These are phyloP conservation scores for Coelastrella sp. DNA, from an alignment of 139 green algal species.

Conservation along the genomic window DNA sequence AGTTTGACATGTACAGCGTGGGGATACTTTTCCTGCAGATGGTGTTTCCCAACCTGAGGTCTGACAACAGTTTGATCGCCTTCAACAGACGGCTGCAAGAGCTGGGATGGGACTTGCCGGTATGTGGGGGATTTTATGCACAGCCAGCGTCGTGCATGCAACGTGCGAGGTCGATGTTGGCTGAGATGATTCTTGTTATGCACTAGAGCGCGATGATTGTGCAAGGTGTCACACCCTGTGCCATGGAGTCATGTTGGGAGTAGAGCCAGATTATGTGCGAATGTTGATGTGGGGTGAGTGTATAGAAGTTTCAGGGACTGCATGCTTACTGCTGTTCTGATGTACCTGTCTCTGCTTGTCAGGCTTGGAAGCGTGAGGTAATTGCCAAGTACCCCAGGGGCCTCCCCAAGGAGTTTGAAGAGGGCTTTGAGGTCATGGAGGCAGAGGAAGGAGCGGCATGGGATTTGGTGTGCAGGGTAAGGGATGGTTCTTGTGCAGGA, in stretches of 20 bases:
- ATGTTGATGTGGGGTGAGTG: too few species aligned
- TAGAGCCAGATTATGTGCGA: too few species aligned
- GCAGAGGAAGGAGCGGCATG: slow-evolving; percentile 74
- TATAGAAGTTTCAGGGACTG: too few species aligned
- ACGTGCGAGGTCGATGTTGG: too few species aligned
- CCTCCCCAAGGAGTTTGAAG: slow-evolving; percentile 58
- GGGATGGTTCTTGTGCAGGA: neutral
- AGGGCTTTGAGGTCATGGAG: slow-evolving; percentile 86
- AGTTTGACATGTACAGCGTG: slow-evolving; percentile 88
- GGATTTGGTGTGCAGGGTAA: slow-evolving; percentile 71
- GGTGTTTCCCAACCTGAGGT: slow-evolving; percentile 79
- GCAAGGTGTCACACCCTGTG: too few species aligned
- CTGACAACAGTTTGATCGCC: slow-evolving; percentile 78
- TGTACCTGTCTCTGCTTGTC: neutral
- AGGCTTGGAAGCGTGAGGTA: slow-evolving; percentile 47
- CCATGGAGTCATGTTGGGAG: too few species aligned
- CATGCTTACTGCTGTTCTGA: too few species aligned
- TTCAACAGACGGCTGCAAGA: slow-evolving; percentile 72
- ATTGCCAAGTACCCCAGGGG: slow-evolving; percentile 22
- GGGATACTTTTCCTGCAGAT: slow-evolving; percentile 54
- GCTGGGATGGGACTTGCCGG: slow-evolving; percentile 64
- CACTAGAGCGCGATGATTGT: too few species aligned
- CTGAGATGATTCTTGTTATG: too few species aligned
- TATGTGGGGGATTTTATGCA: neutral
- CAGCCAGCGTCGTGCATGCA: neutral